Evolutionary conservation across 1,284 basidiomycete genomes (phyloP).

Genomic region (Irpex lacteus): DNA sequence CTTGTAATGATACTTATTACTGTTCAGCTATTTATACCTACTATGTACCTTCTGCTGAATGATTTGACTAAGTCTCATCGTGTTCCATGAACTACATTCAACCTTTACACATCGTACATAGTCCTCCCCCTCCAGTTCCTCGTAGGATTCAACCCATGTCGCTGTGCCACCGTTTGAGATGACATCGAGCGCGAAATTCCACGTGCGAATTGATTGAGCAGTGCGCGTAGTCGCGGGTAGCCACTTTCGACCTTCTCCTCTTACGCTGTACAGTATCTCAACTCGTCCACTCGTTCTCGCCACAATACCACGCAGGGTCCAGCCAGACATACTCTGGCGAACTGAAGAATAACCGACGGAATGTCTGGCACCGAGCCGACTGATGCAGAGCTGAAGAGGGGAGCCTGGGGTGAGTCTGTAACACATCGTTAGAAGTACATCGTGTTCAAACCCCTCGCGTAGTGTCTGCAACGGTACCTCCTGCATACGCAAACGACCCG

Average conservation of each 20-base stretch:
- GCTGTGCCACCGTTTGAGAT: not conserved
- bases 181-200: constrained; percentile 7
- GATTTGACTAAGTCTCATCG: not conserved
- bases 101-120: not conserved
- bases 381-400: constrained; percentile 5
- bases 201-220: constrained; percentile 6
- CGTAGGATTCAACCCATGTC: not conserved
- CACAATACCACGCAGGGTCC: not conserved
- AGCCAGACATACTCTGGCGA: not conserved
- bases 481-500: constrained; percentile 72
- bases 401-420: constrained; percentile 6
- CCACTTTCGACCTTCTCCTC: constrained; percentile 1
- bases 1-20: constrained; percentile 7
- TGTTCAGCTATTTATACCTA: not conserved
- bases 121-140: not conserved
- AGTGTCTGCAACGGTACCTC: constrained; percentile 18
- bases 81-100: not conserved
- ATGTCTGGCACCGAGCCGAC: constrained; percentile 6
- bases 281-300: not conserved
- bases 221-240: not conserved
- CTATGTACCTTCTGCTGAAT: not conserved
- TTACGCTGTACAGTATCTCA: not conserved
- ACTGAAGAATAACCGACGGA: not conserved
- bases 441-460: not conserved
- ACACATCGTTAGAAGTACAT: not conserved